Base-by-base conservation (phyloP, 805 yeast genomes). In the Metahyphopichia silvanorum region DNA sequence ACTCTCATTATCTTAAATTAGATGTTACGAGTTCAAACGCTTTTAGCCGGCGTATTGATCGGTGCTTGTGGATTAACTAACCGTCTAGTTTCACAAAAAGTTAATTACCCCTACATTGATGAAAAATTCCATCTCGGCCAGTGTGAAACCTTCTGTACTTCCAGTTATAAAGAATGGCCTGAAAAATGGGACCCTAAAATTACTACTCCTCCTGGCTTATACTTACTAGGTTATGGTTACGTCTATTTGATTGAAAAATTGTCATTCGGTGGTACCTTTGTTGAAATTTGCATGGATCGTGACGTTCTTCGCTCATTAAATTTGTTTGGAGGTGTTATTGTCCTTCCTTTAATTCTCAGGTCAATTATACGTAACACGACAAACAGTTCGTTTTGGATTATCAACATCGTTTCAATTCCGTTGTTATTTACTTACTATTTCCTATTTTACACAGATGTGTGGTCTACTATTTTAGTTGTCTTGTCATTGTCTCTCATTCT, bases 151-250 rank as follows among this genome's bases (percentile, higher is more conserved):
- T 88, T 83, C 49, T 74, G 86, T 38, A 44, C 53, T 2, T 82
- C 82, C 9, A 63, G 77, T 32, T 87, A 79, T 60, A 33, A 42
- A n/a, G 47, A 62, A 1, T 86, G 94, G 93, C 7, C 10, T 11
- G 30, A 27, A 6, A 12, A 18, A 8, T 88, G 96, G 96, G 87
- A 93, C 55, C 71, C 79, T 9, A 89, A 91, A 51, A 87, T 93
- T 52, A 91, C 98, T 2, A 93, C 98, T 0, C 98, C 98, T 1
- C 98, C 98, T 1, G 98, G 98, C 0, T 63, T 91, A 12, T 91
- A 93, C 52, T 35, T 56, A 5, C 41, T 76, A 7, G 77, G 76
- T 4, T 57, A 58, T 20, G 40, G 43, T 3, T 73, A 68, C 39
- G 28, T 63, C 6, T 57, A 57, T 21, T 31, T 69, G 3, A 40